A percentile compares a stretch with the other conserved stretches of the same genome.
Conservation (phyloP, 2,329 filamentous ascomycete species). For the Fusarium agapanthi region DNA sequence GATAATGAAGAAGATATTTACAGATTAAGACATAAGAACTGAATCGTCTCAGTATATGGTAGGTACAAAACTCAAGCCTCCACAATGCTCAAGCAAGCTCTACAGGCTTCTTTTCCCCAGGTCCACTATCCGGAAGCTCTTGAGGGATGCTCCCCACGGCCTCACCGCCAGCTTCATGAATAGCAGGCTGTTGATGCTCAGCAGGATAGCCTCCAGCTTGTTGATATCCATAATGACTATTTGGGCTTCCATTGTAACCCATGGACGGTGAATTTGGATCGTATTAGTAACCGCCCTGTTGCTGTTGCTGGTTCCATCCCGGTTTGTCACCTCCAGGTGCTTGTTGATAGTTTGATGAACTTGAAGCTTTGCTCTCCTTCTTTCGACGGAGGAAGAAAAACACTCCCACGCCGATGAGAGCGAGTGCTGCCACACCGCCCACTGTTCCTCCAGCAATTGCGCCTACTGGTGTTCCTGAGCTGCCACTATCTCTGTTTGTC, state of each 20-base stretch:
- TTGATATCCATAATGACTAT: neutral
- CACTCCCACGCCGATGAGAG: neutral
- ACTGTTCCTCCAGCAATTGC: slow-evolving; percentile 22
- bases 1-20: neutral
- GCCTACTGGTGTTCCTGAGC: neutral
- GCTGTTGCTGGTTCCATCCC: slow-evolving; percentile 6
- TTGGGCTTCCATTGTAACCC: neutral
- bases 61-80: neutral
- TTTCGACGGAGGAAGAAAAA: slow-evolving; percentile 7
- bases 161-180: slow-evolving; percentile 17
- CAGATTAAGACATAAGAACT: neutral
- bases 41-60: too few relatives aligned
- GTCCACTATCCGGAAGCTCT: neutral
- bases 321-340: neutral
- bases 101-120: neutral
- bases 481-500: neutral
- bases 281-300: neutral
- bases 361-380: slow-evolving; percentile 1
- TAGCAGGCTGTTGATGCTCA: neutral
- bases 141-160: slow-evolving; percentile 10
- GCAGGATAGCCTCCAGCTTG: neutral
- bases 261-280: neutral
- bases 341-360: neutral
- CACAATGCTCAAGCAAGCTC: slow-evolving; percentile 1
- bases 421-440: neutral